Conservation (phyloP, 2,329 filamentous ascomycete species). For the Botrytis galanthina region DNA sequence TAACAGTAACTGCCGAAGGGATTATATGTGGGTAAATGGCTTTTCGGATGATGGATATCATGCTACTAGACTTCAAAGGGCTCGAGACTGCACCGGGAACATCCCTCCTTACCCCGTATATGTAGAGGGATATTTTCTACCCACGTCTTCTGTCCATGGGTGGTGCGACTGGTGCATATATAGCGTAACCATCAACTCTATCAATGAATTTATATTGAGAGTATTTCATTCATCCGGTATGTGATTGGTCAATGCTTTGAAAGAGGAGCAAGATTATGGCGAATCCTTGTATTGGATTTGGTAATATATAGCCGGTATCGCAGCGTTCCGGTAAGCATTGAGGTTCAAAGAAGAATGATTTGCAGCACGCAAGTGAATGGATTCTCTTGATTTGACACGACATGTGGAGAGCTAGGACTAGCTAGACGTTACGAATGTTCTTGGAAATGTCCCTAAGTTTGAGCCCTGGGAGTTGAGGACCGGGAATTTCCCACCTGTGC, state of each 20-base stretch:
- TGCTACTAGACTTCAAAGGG: background rate
- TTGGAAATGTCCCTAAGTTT: background rate
- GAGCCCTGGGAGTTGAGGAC: background rate
- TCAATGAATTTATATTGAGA: background rate
- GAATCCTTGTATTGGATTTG: background rate
- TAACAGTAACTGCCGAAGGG: background rate
- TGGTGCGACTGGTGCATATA: background rate
- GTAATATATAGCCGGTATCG: background rate
- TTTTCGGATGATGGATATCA: background rate
- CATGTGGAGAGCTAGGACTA: background rate
- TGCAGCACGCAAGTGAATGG: background rate
- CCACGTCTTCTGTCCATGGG: background rate
- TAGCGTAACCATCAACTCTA: background rate
- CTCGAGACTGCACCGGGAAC: background rate
- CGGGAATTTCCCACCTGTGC: background rate
- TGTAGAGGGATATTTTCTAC: background rate
- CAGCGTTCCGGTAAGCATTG: background rate
- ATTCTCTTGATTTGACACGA: background rate
- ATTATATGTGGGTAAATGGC: background rate
- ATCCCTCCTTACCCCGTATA: background rate
- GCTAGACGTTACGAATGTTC: too few relatives aligned
- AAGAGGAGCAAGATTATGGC: background rate
- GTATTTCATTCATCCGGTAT: background rate
- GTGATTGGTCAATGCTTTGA: background rate
- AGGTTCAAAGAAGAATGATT: background rate